Conservation (phyloP, 2,329 filamentous ascomycete species). For the Cordyceps farinosa region DNA sequence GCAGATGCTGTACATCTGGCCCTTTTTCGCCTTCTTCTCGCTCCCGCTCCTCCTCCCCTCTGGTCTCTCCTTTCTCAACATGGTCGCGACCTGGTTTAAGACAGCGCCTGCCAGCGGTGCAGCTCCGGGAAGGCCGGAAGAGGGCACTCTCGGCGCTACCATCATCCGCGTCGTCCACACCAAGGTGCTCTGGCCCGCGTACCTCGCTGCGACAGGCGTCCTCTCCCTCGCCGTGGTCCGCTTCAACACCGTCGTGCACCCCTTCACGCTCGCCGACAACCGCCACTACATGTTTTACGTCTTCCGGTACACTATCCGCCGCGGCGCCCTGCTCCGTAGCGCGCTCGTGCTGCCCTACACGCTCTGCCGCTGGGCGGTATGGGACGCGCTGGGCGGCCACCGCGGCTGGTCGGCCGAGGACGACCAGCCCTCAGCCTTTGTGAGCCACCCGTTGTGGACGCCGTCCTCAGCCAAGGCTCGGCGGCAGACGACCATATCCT, state of each 20-base stretch:
- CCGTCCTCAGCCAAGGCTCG: neutral
- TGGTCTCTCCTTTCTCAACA: conserved; percentile 35
- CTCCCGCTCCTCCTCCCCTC: conserved; percentile 66
- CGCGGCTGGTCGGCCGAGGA: conserved; percentile 21
- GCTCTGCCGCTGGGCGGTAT: conserved; percentile 63
- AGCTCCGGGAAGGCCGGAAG: neutral
- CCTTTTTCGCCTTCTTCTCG: conserved; percentile 86
- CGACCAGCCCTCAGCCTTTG: conserved; percentile 22
- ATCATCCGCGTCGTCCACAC: conserved; percentile 26
- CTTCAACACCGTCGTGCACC: conserved; percentile 90
- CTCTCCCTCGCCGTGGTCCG: conserved; percentile 53
- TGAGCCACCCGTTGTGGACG: conserved; percentile 30
- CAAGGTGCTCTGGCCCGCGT: conserved; percentile 36
- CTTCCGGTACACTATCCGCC: conserved; percentile 77
- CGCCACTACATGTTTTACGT: conserved; percentile 96
- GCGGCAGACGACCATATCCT: neutral
- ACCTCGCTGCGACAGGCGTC: conserved; percentile 34
- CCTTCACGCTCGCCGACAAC: conserved; percentile 94
- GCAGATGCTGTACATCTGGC: conserved; percentile 95
- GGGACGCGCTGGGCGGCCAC: conserved; percentile 57
- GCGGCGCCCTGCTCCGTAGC: conserved; percentile 62
- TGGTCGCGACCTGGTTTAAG: neutral
- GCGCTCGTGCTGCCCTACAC: conserved; percentile 68
- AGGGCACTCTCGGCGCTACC: conserved; percentile 14
- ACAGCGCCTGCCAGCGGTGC: neutral